Evolutionary conservation across 129 eudicot genomes (phyloP), one percentile per base, ranked within the genome.

Genomic region (Gnaphalium uliginosum): DNA sequence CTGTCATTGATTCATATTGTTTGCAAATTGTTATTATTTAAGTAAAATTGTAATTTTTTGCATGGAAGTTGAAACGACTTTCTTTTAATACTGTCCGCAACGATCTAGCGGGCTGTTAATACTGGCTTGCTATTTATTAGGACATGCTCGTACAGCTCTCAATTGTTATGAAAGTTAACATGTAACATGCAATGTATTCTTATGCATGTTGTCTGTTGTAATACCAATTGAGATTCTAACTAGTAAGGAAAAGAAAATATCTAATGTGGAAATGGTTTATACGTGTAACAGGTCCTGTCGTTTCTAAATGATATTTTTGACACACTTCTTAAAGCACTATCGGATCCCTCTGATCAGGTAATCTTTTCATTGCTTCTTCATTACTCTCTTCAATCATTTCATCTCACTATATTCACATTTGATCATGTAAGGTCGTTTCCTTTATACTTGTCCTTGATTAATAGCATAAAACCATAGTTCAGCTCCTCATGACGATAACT

Each of bases 261-360:
- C 22, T 71, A 76, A 66, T 51, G 68, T 65, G 50, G 62, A 48
- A 23, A 26, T 51, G 76, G 68, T 80, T 68, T 72, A 68, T 76
- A 35, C 21, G 23, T 84, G 85, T 73, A 62, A 71, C 94, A 95
- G 99, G 97, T 91, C 69, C 73, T 95, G 57, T 79, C 87, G 25
- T 91, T 84, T 79, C 84, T 91, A 74, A 87, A 87, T 76, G 99
- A 95, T 65, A 81, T 89, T 66, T 86, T 89, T 76, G 99, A 95
- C 72, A 91, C 92, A 27, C 99, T 95, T 75, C 83, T 95, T 72
- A 89, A 89, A 88, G 92, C 90, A 54, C 86, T 95, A 48, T 95
- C 99, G 19, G 99, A 95, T 81, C 90, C 96, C 76, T 89, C 97
- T 51, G 97, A 95, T 78, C 85, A 89, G 97, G 97, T 95, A 89